Evolutionary conservation across 805 yeast genomes (phyloP).

Genomic region (Zygosaccharomyces pseudorouxii): DNA sequence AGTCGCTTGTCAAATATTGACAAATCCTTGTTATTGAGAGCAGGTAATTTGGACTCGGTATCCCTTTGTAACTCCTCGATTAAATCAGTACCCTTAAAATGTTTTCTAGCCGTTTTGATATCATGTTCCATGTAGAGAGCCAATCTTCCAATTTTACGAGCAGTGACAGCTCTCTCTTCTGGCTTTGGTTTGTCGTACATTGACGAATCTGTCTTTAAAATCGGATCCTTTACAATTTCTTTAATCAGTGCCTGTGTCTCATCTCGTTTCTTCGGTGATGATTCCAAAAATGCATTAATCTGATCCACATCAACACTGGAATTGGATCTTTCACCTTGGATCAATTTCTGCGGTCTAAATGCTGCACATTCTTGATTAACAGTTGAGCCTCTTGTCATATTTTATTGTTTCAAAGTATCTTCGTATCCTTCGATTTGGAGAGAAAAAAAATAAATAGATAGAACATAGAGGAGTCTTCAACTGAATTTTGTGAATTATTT

Average conservation of each 20-base stretch:
- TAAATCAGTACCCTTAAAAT: constrained; percentile 24
- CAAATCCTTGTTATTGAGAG: constrained; percentile 26
- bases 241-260: constrained; percentile 47
- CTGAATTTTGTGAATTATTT: background rate
- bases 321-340: constrained; percentile 42
- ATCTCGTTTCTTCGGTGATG: constrained; percentile 42
- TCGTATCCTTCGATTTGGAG: background rate
- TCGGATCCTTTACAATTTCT: constrained; percentile 64
- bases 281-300: constrained; percentile 55
- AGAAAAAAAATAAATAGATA: background rate
- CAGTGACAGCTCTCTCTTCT: constrained; percentile 57
- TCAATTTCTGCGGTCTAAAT: constrained; percentile 28
- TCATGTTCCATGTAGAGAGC: constrained; percentile 54
- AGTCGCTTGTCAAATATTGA: constrained; percentile 52
- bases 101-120: constrained; percentile 25
- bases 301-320: constrained; percentile 42
- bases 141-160: constrained; percentile 55
- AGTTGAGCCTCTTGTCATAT: constrained; percentile 31
- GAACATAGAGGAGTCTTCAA: background rate
- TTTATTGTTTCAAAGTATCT: background rate
- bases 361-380: constrained; percentile 19
- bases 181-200: constrained; percentile 56
- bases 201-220: constrained; percentile 48
- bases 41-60: constrained; percentile 10
- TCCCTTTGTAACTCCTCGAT: constrained; percentile 26